Evolutionary conservation across 768 basidiomycete genomes (phyloP), one percentile per base, ranked within the genome.

Genomic region (Termitomyces sp.): DNA sequence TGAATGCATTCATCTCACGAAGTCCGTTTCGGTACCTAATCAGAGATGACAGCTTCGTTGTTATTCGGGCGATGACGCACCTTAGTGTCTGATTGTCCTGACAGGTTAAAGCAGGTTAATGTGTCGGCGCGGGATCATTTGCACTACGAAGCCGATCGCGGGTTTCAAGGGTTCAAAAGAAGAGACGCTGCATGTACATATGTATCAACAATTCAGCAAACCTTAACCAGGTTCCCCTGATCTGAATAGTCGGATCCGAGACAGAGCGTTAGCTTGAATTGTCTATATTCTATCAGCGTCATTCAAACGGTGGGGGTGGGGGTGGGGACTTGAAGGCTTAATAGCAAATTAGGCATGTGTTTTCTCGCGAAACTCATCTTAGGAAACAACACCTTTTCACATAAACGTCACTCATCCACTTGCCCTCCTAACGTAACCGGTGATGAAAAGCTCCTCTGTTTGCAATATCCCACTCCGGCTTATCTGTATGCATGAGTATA

Each of bases 1-100:
- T 30, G 30, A 30, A 30, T 47, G 33, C 13, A 32, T 32, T 22
- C 22, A n/a, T 47, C 27, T n/a, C 9, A 49, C 33, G 33, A 37
- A 49, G 33, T 49, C 30, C 30, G 30, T 30, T 30, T 34, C 48
- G 32, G 33, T 49, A 34, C 32, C 48, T 49, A 33, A 33, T 44
- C 14, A 44, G 16, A 26, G 3, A 44, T 44, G 24, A 44, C 32
- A 33, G 20, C 33, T 34, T 10, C 12, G 8, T 36, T 37, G 22
- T 37, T 50, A 36, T 37, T 50, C 34, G 49, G 49, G 32, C 40
- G 16, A 48, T 57, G 56, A 57, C 56, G 56, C 48, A 50, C 34
- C 43, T 42, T 34, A 37, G 18, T 3, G 7, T 16, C 40, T 27
- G 10, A 32, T 40, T 43, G 36, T 33, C 24, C 30, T 12, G 30